Conservation (phyloP, 306 rosid species). For the Clitoria ternatea region DNA sequence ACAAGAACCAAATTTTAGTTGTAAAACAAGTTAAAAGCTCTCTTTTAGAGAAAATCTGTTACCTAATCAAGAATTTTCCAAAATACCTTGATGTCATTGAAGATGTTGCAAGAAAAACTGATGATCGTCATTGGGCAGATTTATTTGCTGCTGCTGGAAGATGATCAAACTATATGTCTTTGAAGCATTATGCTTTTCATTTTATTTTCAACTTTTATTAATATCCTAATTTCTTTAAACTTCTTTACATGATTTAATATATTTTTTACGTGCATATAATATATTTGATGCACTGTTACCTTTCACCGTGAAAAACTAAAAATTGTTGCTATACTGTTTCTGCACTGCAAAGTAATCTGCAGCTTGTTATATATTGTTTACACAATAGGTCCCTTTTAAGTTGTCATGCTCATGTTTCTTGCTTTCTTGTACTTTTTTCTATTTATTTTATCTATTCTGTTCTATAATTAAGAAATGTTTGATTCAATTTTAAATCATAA, state of each 20-base stretch:
- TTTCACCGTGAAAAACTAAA: constrained; percentile 5
- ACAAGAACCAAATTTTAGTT: constrained; percentile 57
- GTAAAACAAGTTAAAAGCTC: constrained; percentile 47
- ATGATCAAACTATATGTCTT: constrained; percentile 81
- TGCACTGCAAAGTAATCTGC: constrained; percentile 28
- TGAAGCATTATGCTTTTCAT: constrained; percentile 21
- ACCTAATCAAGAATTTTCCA: constrained; percentile 75
- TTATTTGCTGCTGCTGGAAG: constrained; percentile 92
- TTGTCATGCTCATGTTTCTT: background rate
- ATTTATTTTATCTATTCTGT: background rate
- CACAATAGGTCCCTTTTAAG: constrained; percentile 1
- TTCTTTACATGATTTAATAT: no score
- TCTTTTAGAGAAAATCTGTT: constrained; percentile 94
- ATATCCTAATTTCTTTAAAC: background rate
- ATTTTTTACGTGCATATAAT: no score
- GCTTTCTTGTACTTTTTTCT: no score
- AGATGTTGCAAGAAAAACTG: constrained; percentile 98
- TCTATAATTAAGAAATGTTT: background rate
- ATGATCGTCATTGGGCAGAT: constrained; percentile 99
- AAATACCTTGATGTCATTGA: constrained; percentile 94
- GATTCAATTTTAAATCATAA: background rate
- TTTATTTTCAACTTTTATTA: constrained; percentile 19
- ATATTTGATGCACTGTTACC: background rate
- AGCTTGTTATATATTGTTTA: constrained; percentile 87
- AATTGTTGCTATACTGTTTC: constrained; percentile 12